Evolutionary conservation across 73 alveolate genomes (phyloP).

Genomic region (Paramecium biaurelia): DNA sequence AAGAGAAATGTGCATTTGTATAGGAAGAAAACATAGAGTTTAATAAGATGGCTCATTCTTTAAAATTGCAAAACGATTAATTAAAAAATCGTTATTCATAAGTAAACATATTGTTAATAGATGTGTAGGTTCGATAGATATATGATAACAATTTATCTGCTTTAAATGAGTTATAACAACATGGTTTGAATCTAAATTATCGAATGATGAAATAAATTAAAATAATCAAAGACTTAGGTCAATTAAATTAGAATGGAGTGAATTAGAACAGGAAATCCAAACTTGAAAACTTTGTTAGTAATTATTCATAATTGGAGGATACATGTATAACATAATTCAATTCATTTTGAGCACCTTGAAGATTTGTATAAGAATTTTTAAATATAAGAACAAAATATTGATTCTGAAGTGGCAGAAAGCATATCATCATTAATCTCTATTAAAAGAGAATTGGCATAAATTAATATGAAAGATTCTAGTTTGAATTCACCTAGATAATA

Average conservation of each 20-base stretch:
- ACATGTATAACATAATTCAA: not conserved
- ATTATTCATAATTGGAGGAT: not conserved
- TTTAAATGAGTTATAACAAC: not conserved
- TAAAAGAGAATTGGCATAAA: not conserved
- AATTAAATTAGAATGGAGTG: not conserved
- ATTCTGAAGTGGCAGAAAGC: not conserved
- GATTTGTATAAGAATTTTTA: not conserved
- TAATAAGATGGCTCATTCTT: not conserved
- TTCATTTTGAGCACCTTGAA: not conserved
- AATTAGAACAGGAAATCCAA: not conserved
- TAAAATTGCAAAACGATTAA: not conserved
- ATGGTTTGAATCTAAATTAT: not conserved
- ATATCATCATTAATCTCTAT: not conserved
- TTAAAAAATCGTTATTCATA: not conserved
- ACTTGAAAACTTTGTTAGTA: not conserved
- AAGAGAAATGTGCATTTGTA: not conserved
- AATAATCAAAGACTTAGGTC: not conserved
- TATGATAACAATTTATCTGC: not conserved
- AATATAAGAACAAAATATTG: not conserved
- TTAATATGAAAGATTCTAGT: not conserved
- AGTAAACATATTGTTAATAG: not conserved
- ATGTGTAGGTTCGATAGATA: not conserved
- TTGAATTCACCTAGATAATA: not conserved
- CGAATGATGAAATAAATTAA: not conserved
- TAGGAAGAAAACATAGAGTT: not conserved